Conservation (phyloP, 805 yeast genomes). For the Pichia nanzhaoensis region DNA sequence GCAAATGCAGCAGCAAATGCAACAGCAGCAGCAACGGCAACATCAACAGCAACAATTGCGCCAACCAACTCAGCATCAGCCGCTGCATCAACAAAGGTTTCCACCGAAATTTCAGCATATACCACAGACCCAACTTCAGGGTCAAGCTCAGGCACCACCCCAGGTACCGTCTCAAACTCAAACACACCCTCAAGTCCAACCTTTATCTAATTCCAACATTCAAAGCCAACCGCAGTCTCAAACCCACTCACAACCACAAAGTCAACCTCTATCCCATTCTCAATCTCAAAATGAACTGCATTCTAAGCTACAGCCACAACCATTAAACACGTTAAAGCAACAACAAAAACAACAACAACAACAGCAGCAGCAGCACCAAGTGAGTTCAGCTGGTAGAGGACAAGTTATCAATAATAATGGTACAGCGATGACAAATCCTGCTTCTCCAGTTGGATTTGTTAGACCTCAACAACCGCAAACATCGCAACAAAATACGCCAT, state of each 20-base stretch:
- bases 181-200: slow-evolving; percentile 10
- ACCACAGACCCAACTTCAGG: slow-evolving; percentile 15
- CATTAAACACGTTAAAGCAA: slow-evolving; percentile 16
- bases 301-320: slow-evolving; percentile 24
- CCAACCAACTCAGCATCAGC: not conserved
- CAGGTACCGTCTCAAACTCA: slow-evolving; percentile 1
- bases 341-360: slow-evolving; percentile 18
- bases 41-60: slow-evolving; percentile 2
- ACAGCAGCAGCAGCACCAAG: slow-evolving; percentile 20
- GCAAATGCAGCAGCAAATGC: slow-evolving; percentile 4
- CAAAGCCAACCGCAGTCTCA: slow-evolving; percentile 5
- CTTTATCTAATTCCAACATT: too few species aligned
- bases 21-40: not conserved
- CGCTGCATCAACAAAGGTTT: not conserved
- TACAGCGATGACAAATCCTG: slow-evolving; percentile 16
- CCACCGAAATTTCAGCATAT: slow-evolving; percentile 11
- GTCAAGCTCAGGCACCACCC: not conserved
- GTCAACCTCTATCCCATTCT: slow-evolving; percentile 14
- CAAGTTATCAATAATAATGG: slow-evolving; percentile 13
- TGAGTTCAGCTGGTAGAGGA: slow-evolving; percentile 14
- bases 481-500: slow-evolving; percentile 7
- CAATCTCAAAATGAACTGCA: slow-evolving; percentile 7
- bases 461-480: slow-evolving; percentile 1
- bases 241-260: slow-evolving; percentile 1
- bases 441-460: slow-evolving; percentile 5